Evolutionary conservation across 2,329 filamentous ascomycete genomes (phyloP), one percentile per base, ranked within the genome.

Genomic region (Chaetomium sp.): DNA sequence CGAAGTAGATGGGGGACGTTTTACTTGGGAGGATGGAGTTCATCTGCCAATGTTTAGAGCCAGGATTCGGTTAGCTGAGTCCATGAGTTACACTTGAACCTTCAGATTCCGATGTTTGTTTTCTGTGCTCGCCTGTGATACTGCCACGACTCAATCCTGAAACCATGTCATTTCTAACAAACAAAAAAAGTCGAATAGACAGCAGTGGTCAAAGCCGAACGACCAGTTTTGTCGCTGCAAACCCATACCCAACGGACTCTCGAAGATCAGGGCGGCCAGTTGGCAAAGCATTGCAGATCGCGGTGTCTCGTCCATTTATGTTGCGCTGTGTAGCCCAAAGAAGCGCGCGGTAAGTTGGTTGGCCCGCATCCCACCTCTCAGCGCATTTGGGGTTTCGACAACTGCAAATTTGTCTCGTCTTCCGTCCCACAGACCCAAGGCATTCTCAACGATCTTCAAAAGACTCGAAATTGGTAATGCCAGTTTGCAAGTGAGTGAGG

Each of bases 281-380:
- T 34, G 7, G 19, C 19, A 7, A 44, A 40, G 27, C 4, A 14
- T 3, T 32, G 44, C 10, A 32, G 45, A 44, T 43, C 52, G 32
- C 5, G 7, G 33, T 34, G 38, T 43, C 37, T 36, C 32, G 9
- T 37, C 38, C 45, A 38, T 43, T 38, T 49, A 35, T 42, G 19
- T 27, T 27, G 3, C 19, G 19, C 6, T 42, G 44, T 41, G 27
- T 32, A 42, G 8, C 33, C n/a, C 8, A 34, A 35, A 8, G 34
- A 52, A 37, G 48, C 47, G 48, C 40, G 53, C 45, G 50, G 50
- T 32, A 50, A 56, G 38, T 34, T 40, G 47, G 35, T 37, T 50
- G 41, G 53, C 19, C 40, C 51, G 27, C 41, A 11, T 36, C 43
- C n/a, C 35, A 14, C 19, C 19, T 27, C 19, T 27, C 19, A 27